Evolutionary conservation across 2,329 filamentous ascomycete species (phyloP).

Genomic region (Blumeriella jaapii): DNA sequence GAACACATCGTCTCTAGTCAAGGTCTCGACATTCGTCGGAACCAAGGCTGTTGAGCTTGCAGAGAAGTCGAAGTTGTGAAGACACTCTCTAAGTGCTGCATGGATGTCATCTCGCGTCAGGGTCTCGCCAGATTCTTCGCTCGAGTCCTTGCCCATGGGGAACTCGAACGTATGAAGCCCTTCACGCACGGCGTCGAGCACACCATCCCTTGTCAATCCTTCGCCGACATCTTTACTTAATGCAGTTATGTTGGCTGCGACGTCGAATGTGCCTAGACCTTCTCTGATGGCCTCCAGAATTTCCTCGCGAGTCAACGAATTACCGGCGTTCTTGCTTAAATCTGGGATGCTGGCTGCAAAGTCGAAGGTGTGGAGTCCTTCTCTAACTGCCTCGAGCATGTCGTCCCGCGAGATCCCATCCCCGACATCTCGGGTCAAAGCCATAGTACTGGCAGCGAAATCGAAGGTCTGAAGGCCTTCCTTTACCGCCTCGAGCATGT

Average conservation of each 20-base stretch:
- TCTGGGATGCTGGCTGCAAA: conserved; percentile 44
- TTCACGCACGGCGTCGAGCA: conserved; percentile 47
- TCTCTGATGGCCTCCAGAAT: conserved; percentile 53
- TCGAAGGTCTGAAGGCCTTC: conserved; percentile 44
- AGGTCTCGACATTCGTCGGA: conserved; percentile 44
- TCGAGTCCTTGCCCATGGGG: conserved; percentile 40
- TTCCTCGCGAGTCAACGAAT: conserved; percentile 49
- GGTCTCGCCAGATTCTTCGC: conserved; percentile 42
- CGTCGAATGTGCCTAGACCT: conserved; percentile 64
- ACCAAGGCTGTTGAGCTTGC: conserved; percentile 42
- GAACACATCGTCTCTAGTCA: conserved; percentile 43
- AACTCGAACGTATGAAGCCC: conserved; percentile 40
- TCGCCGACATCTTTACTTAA: conserved; percentile 52
- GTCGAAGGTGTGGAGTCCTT: conserved; percentile 43
- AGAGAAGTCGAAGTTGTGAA: conserved; percentile 39
- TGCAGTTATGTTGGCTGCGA: conserved; percentile 44
- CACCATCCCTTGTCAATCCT: conserved; percentile 57
- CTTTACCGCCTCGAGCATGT: conserved; percentile 45
- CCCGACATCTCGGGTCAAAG: conserved; percentile 47
- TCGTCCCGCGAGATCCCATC: conserved; percentile 51
- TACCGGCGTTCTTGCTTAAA: conserved; percentile 47
- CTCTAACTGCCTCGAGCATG: conserved; percentile 50
- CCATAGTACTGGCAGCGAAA: conserved; percentile 41
- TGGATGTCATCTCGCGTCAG: conserved; percentile 43
- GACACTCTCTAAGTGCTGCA: conserved; percentile 45